Evolutionary conservation across 495 filamentous ascomycete species (phyloP), one percentile per base, ranked within the genome.

Genomic region (Tuber calosporum): DNA sequence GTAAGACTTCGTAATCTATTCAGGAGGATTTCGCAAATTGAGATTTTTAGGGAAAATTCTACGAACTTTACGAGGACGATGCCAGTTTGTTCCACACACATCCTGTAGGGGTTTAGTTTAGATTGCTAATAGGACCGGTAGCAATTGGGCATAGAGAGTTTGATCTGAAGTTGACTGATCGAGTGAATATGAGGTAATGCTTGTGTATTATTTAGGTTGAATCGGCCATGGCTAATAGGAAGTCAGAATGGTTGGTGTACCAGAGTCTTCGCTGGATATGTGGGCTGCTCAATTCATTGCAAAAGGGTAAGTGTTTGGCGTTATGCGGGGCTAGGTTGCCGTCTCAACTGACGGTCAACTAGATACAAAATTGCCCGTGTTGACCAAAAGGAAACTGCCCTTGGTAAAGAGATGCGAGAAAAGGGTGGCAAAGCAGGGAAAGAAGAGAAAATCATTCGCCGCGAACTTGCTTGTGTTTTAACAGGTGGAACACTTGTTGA

Each of bases 381-480:
- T 40, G 95, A 98, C 83, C 96, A 99, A 83, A 90, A 90, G 82
- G 96, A 99, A 83, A 94, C 93, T 26, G 95, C 95, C 0, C 84
- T 99, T 7, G 94, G 90, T 41, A 99, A 99, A 82, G 95, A 98
- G 82, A 98, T 99, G 96, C 91, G 96, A 2, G 96, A 99, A 62
- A 82, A 82, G 71, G 83, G 86, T 67, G 82, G 80, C 22, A 86
- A 87, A 62, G 84, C 85, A 73, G 85, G 86, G 58, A 93, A 91
- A 77, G 87, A 88, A 40, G 93, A 96, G 77, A 98, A 97, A 83
- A 89, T 99, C 75, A 99, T 99, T 77, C 89, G 87, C 71, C 87
- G 96, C 79, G 94, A 99, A 83, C 86, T 99, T 39, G 88, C 93
- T 11, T 94, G 91, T 80, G 93, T 99, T 45, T 86, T 98, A 22